Base-by-base conservation (phyloP, 371 early-diverging fungal genomes). In the Syncephalis fuscata region DNA sequence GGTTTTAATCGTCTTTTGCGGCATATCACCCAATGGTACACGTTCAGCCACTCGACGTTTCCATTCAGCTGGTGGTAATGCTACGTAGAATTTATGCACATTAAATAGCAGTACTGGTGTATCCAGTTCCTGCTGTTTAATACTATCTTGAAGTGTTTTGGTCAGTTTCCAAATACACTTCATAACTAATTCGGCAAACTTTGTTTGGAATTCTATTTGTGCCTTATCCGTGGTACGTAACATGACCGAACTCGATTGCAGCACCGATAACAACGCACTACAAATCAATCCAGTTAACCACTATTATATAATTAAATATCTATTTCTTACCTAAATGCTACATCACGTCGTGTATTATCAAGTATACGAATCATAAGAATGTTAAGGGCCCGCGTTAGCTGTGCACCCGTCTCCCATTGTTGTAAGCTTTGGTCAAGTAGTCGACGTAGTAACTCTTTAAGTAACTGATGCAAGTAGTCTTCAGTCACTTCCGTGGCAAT, bases 91-190 rank as follows among this genome's bases (percentile, higher is more conserved):
- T 25, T 70, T 64, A 56, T 94, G 80, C 48, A 92, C 73, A 32
- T 76, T 77, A 38, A 65, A 70, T 20, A 93, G 53, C 0, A 93
- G 63, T 38, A 71, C 63, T 47, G 77, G 75, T 0, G 70, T 65
- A 46, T 64, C 69, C 26, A 77, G 53, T 24, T 64, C 63, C 38
- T 65, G 65, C 1, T 55, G 57, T 0, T 65, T 58, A 4, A 91
- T 52, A 27, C 76, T 74, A 17, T 76, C 67, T 40, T 82, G 76
- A 44, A 94, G 70, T 9, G 77, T 64, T 62, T 92, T 92, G 20
- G 92, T 84, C 48, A 90, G 55, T 52, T 92, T 91, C 95, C 95
- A 95, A 44, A 94, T 51, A 49, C 95, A 95, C 61, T 91, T 91
- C 88, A 92, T 88, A n/a, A 85, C 80, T 25, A 91, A 58, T 57